Evolutionary conservation across 805 yeast genomes (phyloP).

Genomic region (Metschnikowia continentalis): DNA sequence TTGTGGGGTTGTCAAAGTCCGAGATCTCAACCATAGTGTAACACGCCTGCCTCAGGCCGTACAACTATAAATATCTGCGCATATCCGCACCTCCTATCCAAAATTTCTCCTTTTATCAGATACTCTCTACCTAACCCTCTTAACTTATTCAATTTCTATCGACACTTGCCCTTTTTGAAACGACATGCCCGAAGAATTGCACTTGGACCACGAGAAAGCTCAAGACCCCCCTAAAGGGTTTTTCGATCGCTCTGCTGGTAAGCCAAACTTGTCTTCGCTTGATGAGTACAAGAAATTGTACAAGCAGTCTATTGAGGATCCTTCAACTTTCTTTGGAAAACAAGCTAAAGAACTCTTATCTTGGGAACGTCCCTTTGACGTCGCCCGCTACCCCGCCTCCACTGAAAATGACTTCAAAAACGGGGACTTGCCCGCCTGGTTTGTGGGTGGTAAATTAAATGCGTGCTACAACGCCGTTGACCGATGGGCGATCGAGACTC

Average conservation of each 20-base stretch:
- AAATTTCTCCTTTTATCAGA: background rate
- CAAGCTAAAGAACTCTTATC: constrained; percentile 66
- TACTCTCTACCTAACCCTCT: background rate
- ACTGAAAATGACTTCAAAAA: constrained; percentile 44
- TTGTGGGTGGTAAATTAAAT: constrained; percentile 85
- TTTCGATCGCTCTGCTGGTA: constrained; percentile 12
- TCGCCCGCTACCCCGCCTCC: constrained; percentile 56
- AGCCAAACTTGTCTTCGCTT: constrained; percentile 16
- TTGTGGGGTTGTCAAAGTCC: constrained; percentile 17
- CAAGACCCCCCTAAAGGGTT: constrained; percentile 19
- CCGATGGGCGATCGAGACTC: constrained; percentile 86
- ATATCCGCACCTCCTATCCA: background rate
- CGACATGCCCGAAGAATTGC: constrained; percentile 17
- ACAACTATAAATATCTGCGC: constrained; percentile 3
- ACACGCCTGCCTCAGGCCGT: background rate
- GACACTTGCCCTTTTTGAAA: background rate
- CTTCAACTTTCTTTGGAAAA: constrained; percentile 75
- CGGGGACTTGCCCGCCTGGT: constrained; percentile 87
- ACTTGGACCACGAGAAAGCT: constrained; percentile 21
- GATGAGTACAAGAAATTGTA: constrained; percentile 43
- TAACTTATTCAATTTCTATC: background rate
- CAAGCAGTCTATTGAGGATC: constrained; percentile 71
- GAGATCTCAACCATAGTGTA: constrained; percentile 1
- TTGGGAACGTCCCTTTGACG: constrained; percentile 77
- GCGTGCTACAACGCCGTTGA: constrained; percentile 94